Conservation (phyloP, 2,329 filamentous ascomycete species). For the Cephalotrichum gorgonifer region DNA sequence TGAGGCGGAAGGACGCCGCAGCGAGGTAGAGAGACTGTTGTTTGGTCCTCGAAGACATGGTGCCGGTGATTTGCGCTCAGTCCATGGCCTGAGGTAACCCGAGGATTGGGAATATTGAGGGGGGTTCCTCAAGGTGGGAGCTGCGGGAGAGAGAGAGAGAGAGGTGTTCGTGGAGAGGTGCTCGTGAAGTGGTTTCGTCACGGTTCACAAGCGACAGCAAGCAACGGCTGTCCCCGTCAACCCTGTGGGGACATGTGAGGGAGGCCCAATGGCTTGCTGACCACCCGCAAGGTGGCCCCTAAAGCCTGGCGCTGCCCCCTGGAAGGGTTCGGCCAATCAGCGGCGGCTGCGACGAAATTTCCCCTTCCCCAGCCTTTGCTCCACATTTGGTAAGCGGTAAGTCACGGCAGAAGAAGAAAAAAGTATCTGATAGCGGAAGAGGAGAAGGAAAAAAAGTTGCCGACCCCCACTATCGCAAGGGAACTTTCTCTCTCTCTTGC, state of each 20-base stretch:
- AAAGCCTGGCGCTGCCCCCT: too few relatives aligned
- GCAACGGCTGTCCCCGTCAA: not conserved
- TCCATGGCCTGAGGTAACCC: conserved; percentile 1
- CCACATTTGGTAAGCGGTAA: conserved; percentile 10
- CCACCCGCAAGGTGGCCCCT: not conserved
- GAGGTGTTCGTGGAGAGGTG: not conserved
- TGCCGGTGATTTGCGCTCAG: not conserved
- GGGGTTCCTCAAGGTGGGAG: not conserved
- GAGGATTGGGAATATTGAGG: not conserved
- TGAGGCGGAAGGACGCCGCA: conserved; percentile 67
- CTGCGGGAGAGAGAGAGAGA: not conserved
- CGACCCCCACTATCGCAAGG: conserved; percentile 2
- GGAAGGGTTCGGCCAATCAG: not conserved
- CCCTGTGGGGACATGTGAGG: not conserved
- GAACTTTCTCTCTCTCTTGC: not conserved
- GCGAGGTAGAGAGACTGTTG: conserved; percentile 51
- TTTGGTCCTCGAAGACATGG: conserved; percentile 3
- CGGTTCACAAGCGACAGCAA: not conserved
- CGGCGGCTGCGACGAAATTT: not conserved
- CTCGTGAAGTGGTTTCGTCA: not conserved
- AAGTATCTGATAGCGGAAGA: too few relatives aligned
- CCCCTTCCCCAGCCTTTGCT: too few relatives aligned
- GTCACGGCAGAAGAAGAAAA: conserved; percentile 10
- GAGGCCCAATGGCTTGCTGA: too few relatives aligned
- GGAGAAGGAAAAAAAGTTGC: conserved; percentile 19